Evolutionary conservation across 768 basidiomycete genomes (phyloP).

Genomic region (Lentinula sp.): DNA sequence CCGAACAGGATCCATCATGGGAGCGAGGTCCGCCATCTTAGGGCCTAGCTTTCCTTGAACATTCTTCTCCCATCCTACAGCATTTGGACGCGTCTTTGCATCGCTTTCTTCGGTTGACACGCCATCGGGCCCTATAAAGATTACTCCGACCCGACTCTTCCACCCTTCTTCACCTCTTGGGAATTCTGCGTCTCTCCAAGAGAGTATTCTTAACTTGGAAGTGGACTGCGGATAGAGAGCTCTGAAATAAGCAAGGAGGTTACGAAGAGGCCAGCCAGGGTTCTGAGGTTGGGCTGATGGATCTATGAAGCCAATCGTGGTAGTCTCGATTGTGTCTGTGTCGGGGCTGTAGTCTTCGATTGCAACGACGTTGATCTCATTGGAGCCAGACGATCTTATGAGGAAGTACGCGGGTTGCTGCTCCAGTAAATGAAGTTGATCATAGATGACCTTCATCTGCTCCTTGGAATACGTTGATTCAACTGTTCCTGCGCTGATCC

Average conservation of each 20-base stretch:
- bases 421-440: not conserved
- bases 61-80: constrained; percentile 97
- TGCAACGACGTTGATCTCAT: constrained; percentile 35
- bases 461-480: not conserved
- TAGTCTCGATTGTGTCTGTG: constrained; percentile 23
- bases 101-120: constrained; percentile 12
- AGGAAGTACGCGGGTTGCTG: constrained; percentile 54
- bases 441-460: constrained; percentile 50
- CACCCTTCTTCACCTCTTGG: constrained; percentile 35
- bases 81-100: constrained; percentile 37
- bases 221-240: constrained; percentile 48
- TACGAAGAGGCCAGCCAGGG: constrained; percentile 92
- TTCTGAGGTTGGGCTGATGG: constrained; percentile 72
- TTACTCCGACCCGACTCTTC: constrained; percentile 59
- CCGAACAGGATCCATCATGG: constrained; percentile 94
- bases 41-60: constrained; percentile 81
- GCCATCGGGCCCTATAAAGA: constrained; percentile 26
- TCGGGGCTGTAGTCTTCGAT: constrained; percentile 44
- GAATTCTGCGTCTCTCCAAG: constrained; percentile 66
- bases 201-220: constrained; percentile 54
- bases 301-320: constrained; percentile 66
- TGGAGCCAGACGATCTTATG: constrained; percentile 32
- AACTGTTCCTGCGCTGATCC: constrained; percentile 26
- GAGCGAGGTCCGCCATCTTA: constrained; percentile 82
- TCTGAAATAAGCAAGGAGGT: constrained; percentile 79